These are phyloP conservation scores for Pythium coloratum DNA, from an alignment of 352 stramenopile genomes.

Conservation along the genomic window DNA sequence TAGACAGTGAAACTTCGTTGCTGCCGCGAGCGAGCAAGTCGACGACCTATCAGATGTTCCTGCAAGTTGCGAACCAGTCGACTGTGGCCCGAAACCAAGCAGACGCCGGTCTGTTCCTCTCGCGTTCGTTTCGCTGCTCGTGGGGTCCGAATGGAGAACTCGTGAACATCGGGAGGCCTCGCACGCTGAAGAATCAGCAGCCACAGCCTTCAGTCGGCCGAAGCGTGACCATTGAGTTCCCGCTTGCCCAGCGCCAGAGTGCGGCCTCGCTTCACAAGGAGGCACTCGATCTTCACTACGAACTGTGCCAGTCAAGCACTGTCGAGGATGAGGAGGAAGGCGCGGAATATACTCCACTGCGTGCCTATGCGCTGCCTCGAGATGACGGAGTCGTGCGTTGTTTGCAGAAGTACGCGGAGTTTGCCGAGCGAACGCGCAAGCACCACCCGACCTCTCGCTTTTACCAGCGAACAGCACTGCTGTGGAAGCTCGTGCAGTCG, in stretches of 20 bases:
- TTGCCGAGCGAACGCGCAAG: constrained; percentile 34
- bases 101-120: constrained; percentile 73
- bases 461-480: constrained; percentile 27
- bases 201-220: constrained; percentile 2
- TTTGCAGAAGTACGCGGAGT: constrained; percentile 60
- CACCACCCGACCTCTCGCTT: constrained; percentile 26
- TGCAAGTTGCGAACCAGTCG: constrained; percentile 34
- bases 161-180: constrained; percentile 43
- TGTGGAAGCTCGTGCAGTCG: constrained; percentile 75
- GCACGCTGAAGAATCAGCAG: constrained; percentile 12
- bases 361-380: constrained; percentile 48
- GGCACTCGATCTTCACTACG: constrained; percentile 60
- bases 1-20: constrained; percentile 33
- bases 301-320: constrained; percentile 33
- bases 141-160: constrained; percentile 79
- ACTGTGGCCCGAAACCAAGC: constrained; percentile 47
- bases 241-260: constrained; percentile 7
- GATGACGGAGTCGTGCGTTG: constrained; percentile 52
- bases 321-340: constrained; percentile 5
- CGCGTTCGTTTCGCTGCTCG: constrained; percentile 78
- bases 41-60: constrained; percentile 71
- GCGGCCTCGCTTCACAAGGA: constrained; percentile 42
- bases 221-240: constrained; percentile 22
- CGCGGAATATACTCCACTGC: constrained; percentile 14
- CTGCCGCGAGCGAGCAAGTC: constrained; percentile 45